Evolutionary conservation across 306 rosid species (phyloP), one percentile per base, ranked within the genome.

Genomic region (Trifolium subterraneum): DNA sequence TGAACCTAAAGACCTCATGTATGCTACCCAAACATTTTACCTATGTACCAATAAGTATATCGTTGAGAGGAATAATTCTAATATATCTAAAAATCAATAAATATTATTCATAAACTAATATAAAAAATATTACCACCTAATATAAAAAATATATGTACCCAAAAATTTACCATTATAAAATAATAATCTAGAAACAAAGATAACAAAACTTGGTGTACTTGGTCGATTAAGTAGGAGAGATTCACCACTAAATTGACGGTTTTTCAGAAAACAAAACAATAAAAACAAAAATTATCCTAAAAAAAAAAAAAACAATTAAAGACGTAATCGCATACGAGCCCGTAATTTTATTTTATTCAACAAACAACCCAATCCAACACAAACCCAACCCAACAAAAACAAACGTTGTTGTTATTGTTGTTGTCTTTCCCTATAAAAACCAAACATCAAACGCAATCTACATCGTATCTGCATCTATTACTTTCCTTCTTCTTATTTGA

Each of bases 391-490:
- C 7, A 8, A 3, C 36, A 31, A 11, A 47, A 29, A 67, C 60
- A 20, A 36, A 36, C 39, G 10, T 8, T 8, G 38, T 35, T 33
- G 36, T 31, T 4, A 7, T 59, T 45, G 65, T 16, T 1, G 1
- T 70, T 54, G 13, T 68, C 42, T 63, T 11, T 1, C 16, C n/a
- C 29, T 67, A 68, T 80, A 80, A 18, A 63, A 7, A 56, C 64
- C 54, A 27, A 20, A 6, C n/a, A n/a, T 33, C 50, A 31, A n/a
- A 61, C 45, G 7, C 64, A 61, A 60, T 36, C 63, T 50, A 59
- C 42, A 13, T 67, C 64, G 0, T 15, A 5, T 29, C 67, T 19
- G 12, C 20, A 2, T 47, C 62, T 29, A 31, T 61, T 41, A 10
- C 14, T 42, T 3, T 13, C n/a, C 16, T 44, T 44, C 29, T 39